These are phyloP conservation scores for Arthrobotrys conoides DNA, from an alignment of 2,329 filamentous ascomycete species.

Conservation along the genomic window DNA sequence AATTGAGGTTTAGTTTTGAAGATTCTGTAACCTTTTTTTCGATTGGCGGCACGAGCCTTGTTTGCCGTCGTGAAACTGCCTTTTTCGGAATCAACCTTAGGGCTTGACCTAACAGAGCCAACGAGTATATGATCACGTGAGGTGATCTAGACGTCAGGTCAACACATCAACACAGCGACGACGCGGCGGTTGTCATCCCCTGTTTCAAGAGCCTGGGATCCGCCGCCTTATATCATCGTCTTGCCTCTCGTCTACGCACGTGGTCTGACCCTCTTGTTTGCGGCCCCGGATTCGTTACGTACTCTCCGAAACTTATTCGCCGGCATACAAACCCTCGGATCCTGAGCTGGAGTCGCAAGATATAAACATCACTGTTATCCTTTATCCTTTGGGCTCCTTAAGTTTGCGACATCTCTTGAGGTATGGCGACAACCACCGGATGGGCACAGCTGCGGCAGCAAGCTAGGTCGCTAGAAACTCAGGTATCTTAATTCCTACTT, in stretches of 20 bases:
- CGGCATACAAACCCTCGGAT: constrained; percentile 20
- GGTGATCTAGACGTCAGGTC: constrained; percentile 26
- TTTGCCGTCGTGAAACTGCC: constrained; percentile 55
- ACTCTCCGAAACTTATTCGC: background rate
- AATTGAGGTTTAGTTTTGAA: constrained; percentile 50
- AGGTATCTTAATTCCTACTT: constrained; percentile 73
- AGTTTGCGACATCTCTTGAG: constrained; percentile 16
- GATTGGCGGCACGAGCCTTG: constrained; percentile 27
- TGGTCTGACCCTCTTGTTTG: constrained; percentile 3
- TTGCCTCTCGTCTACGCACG: constrained; percentile 40
- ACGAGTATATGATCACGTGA: constrained; percentile 33
- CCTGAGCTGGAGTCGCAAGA: constrained; percentile 30
- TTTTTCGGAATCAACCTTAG: constrained; percentile 43
- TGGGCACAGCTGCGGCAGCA: constrained; percentile 97
- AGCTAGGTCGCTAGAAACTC: constrained; percentile 86
- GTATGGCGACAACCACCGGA: constrained; percentile 69
- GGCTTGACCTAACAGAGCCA: constrained; percentile 58
- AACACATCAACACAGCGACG: constrained; percentile 50
- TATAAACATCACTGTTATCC: background rate
- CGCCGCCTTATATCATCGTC: constrained; percentile 32
- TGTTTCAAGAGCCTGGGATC: constrained; percentile 43
- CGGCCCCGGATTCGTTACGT: constrained; percentile 39
- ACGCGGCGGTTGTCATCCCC: constrained; percentile 24
- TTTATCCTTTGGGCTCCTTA: background rate
- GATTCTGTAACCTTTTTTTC: constrained; percentile 48